phyloP scores from a whole-genome alignment of 2,329 filamentous ascomycete genomes.

The Pestalotiopsis sp. region DNA sequence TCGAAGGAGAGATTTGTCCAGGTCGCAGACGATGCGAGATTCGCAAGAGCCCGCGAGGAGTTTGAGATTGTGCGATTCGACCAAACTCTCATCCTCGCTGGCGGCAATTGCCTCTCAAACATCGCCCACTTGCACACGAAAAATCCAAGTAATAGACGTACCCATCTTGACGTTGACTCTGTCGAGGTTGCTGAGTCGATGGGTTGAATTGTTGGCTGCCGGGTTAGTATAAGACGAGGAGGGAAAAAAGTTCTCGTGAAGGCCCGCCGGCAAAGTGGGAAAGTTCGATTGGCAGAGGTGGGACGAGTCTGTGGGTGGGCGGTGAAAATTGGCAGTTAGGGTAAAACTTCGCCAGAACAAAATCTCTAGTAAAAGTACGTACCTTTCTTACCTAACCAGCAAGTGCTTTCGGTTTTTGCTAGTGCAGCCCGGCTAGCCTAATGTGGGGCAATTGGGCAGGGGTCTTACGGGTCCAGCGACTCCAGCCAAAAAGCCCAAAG shows the following conservation, averaged over 20 bases:
- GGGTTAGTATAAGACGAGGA: slow-evolving; percentile 1
- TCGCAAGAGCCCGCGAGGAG: slow-evolving; percentile 1
- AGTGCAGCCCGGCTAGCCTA: not conserved
- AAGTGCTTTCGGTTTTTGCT: too few relatives aligned
- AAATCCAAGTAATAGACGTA: slow-evolving; percentile 54
- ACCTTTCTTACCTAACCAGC: too few relatives aligned
- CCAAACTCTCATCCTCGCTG: not conserved
- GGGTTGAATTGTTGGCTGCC: slow-evolving; percentile 32
- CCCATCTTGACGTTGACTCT: slow-evolving; percentile 60
- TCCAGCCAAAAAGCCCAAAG: too few relatives aligned
- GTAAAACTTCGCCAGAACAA: slow-evolving; percentile 23
- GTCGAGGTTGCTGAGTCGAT: slow-evolving; percentile 37
- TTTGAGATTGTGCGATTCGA: slow-evolving; percentile 2
- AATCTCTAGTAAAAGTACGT: slow-evolving; percentile 8
- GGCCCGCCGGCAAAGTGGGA: slow-evolving; percentile 11
- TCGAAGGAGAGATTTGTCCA: slow-evolving; percentile 15
- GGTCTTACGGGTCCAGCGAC: too few relatives aligned
- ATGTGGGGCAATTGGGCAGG: too few relatives aligned
- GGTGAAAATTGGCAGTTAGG: slow-evolving; percentile 51
- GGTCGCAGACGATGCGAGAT: slow-evolving; percentile 12
- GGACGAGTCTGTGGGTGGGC: slow-evolving; percentile 38
- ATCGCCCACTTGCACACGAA: slow-evolving; percentile 38
- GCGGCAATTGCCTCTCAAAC: slow-evolving; percentile 19
- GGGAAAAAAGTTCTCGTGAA: slow-evolving; percentile 10
- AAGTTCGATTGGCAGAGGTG: slow-evolving; percentile 21